These are phyloP conservation scores for Halenospora varia DNA, from an alignment of 495 filamentous ascomycete genomes.

Conservation along the genomic window DNA sequence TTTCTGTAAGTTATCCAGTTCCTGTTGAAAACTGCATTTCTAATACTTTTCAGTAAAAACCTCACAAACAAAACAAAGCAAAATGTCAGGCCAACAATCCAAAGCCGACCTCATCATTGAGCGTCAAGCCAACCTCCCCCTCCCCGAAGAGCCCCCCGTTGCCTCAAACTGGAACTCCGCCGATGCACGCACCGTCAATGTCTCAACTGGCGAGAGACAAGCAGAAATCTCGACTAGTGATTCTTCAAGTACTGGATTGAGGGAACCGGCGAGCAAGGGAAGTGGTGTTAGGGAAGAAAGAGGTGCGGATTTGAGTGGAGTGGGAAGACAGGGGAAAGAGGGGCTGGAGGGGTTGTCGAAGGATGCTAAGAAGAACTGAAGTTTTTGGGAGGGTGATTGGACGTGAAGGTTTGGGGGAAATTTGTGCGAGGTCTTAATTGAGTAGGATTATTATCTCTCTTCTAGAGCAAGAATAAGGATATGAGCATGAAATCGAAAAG, in stretches of 20 bases:
- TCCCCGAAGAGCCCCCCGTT: slow-evolving; percentile 71
- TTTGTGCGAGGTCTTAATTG: background rate
- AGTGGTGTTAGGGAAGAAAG: slow-evolving; percentile 49
- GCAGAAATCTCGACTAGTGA: slow-evolving; percentile 51
- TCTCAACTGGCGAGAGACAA: slow-evolving; percentile 55
- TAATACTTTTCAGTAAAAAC: no score
- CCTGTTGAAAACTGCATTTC: no score
- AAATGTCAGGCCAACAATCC: slow-evolving; percentile 29
- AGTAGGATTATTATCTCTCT: no score
- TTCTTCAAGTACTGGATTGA: slow-evolving; percentile 47
- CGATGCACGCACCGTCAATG: slow-evolving; percentile 63
- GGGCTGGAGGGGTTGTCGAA: slow-evolving; percentile 43
- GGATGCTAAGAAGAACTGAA: slow-evolving; percentile 39
- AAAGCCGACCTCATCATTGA: slow-evolving; percentile 63
- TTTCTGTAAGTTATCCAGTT: no score
- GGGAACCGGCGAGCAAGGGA: slow-evolving; percentile 57
- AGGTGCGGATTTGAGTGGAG: slow-evolving; percentile 39
- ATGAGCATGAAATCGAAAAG: no score
- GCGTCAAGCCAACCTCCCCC: slow-evolving; percentile 64
- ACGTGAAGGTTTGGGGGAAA: background rate
- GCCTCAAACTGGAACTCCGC: slow-evolving; percentile 73
- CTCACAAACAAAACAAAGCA: background rate
- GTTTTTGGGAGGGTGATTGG: background rate
- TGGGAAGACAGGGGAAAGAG: slow-evolving; percentile 55
- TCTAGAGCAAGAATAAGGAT: no score